Base-by-base conservation (phyloP, 2,329 filamentous ascomycete genomes). In the Rhinocladiella mackenziei region DNA sequence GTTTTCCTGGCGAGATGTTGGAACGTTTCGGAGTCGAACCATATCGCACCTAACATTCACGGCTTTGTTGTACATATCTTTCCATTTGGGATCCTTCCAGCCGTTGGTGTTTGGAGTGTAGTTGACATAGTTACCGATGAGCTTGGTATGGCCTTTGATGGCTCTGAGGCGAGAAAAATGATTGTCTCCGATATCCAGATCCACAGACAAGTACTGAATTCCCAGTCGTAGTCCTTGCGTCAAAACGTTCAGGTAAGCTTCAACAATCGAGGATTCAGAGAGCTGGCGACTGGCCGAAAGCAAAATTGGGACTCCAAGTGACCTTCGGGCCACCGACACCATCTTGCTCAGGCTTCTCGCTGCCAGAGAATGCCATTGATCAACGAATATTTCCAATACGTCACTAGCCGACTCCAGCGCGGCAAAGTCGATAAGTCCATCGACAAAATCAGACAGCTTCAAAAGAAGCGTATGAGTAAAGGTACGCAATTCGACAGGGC, bases 361-460 rank as follows among this genome's bases (percentile, higher is more conserved):
- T 46, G 77, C 62, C 40, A 73, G 69, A 17, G 69, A 61, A 5
- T 70, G 68, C 75, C 77, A 80, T 32, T 68, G 68, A 60, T 82
- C 78, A 37, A 82, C 71, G 45, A 77, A 75, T 2, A 81, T 63
- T 56, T 81, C 78, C 30, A 81, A 72, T 15, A 74, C 76, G 63
- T 82, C 78, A 5, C 71, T 77, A 6, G 73, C 69, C 5, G 77
- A 77, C 60, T 81, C 77, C 2, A 81, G 64, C 32, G 74, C 68
- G 4, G 70, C 65, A 51, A 78, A 64, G 33, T 75, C 70, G 13
- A 69, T 57, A 19, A 51, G 48, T 17, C 57, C 58, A 1, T 58
- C 57, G 5, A 58, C 53, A 14, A 68, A 51, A 32, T 65, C 60
- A 2, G 67, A 68, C 3, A 62, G 58, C 8, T 62, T 62, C 5